A percentile compares a stretch with the other conserved stretches of the same genome.
Evolutionary conservation across 2,329 filamentous ascomycete genomes (phyloP).

Genomic region (Cladobotryum mycophilum): DNA sequence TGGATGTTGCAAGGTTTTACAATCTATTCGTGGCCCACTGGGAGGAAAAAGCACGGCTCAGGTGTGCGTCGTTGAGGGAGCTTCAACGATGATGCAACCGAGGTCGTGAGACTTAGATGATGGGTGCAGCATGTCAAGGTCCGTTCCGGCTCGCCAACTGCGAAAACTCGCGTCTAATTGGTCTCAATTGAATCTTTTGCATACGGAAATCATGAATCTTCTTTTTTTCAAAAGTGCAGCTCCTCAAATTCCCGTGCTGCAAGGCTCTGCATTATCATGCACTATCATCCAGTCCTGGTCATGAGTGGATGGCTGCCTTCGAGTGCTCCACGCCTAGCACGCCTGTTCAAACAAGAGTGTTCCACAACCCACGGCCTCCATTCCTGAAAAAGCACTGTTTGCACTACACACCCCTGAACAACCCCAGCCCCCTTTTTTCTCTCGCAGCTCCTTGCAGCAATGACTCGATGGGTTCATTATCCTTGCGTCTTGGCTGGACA

Average conservation of each 20-base stretch:
- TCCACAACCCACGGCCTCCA: slow-evolving; percentile 9
- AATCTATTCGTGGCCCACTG: slow-evolving; percentile 9
- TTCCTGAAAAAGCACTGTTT: slow-evolving; percentile 4
- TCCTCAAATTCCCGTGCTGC: not conserved
- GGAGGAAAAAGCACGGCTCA: slow-evolving; percentile 9
- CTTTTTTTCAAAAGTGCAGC: not conserved
- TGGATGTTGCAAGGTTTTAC: slow-evolving; percentile 2
- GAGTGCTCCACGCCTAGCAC: slow-evolving; percentile 6
- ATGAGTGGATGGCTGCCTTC: slow-evolving; percentile 12
- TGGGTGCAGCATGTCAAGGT: not conserved
- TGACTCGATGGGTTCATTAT: slow-evolving; percentile 5
- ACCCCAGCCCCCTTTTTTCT: not conserved
- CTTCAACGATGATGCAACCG: slow-evolving; percentile 1
- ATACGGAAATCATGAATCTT: not conserved
- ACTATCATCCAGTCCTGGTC: slow-evolving; percentile 15
- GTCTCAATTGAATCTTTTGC: not conserved
- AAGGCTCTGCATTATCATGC: slow-evolving; percentile 9
- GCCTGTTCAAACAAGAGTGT: slow-evolving; percentile 5
- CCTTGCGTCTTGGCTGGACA: slow-evolving; percentile 1
- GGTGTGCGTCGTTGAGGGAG: slow-evolving; percentile 5
- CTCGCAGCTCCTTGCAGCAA: not conserved
- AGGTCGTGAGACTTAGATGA: slow-evolving; percentile 11
- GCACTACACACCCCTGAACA: not conserved
- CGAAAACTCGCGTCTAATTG: not conserved
- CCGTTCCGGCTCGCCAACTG: not conserved